Percentiles rank a stretch among this genome's conserved stretches.
These are phyloP conservation scores for Sphagnurus paluster DNA, from an alignment of 1,284 basidiomycete species.

Conservation along the genomic window DNA sequence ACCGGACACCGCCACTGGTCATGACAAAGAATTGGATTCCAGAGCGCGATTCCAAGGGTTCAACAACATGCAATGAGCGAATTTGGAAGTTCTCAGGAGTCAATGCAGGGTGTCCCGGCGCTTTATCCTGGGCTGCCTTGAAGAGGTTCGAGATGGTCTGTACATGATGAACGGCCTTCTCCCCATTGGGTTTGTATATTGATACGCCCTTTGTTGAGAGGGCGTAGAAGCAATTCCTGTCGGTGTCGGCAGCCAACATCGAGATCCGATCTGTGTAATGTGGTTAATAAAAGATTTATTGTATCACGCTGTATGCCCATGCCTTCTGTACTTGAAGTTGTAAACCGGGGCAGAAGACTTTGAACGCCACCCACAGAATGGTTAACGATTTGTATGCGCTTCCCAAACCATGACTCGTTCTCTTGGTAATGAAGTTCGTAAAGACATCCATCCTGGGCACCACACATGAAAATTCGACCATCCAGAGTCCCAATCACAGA, in stretches of 20 bases:
- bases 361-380: constrained; percentile 76
- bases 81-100: constrained; percentile 70
- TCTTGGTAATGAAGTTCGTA: constrained; percentile 95
- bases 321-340: constrained; percentile 64
- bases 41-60: constrained; percentile 60
- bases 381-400: constrained; percentile 80
- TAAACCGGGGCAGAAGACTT: constrained; percentile 70
- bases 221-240: constrained; percentile 74
- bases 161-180: constrained; percentile 64
- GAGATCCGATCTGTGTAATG: constrained; percentile 62
- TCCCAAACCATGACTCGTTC: constrained; percentile 92
- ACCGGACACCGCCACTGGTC: constrained; percentile 74
- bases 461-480: constrained; percentile 91
- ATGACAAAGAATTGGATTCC: constrained; percentile 79
- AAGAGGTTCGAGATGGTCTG: constrained; percentile 70
- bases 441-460: constrained; percentile 83
- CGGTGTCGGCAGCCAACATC: constrained; percentile 63
- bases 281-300: constrained; percentile 8
- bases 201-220: constrained; percentile 73
- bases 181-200: constrained; percentile 60
- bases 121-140: constrained; percentile 73
- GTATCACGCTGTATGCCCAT: constrained; percentile 17
- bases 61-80: constrained; percentile 63
- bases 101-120: constrained; percentile 69
- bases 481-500: constrained; percentile 78